These are phyloP conservation scores for Coemansia sp. DNA, from an alignment of 192 early-diverging fungal species.

Conservation along the genomic window DNA sequence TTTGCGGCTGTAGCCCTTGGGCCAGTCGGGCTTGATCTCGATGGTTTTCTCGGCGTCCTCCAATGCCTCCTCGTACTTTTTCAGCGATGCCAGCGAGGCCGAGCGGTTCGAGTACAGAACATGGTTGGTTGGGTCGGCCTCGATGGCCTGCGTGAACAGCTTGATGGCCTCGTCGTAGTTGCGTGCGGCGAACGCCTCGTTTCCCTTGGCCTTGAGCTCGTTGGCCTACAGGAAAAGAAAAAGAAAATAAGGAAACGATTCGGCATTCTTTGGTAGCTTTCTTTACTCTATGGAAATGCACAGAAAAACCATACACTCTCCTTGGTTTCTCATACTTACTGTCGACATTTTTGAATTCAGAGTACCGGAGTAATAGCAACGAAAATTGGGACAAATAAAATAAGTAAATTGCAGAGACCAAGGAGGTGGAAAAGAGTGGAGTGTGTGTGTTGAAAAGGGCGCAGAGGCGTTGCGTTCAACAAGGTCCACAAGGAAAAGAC, in stretches of 20 bases:
- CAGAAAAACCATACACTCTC: background rate
- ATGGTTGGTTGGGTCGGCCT: constrained; percentile 84
- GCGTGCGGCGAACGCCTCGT: constrained; percentile 81
- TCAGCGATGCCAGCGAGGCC: constrained; percentile 75
- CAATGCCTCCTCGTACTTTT: constrained; percentile 75
- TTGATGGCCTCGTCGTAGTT: constrained; percentile 76
- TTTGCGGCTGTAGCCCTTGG: constrained; percentile 90
- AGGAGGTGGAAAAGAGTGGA: background rate
- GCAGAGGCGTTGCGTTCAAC: background rate
- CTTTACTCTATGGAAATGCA: background rate
- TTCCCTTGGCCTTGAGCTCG: constrained; percentile 76
- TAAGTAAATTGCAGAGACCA: background rate
- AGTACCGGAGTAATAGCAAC: background rate
- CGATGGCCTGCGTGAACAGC: constrained; percentile 80
- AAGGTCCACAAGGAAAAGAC: background rate
- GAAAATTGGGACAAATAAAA: background rate
- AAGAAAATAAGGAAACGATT: background rate
- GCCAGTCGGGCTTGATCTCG: constrained; percentile 78
- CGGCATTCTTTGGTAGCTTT: background rate
- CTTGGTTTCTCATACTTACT: background rate
- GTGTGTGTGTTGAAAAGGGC: too few relatives aligned
- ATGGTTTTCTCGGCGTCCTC: constrained; percentile 85
- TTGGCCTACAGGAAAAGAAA: constrained; percentile 55
- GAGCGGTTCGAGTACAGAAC: constrained; percentile 94
- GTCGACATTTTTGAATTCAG: constrained; percentile 4